Evolutionary conservation across 768 basidiomycete species (phyloP), one percentile per base, ranked within the genome.

Genomic region (Suillus lakei): DNA sequence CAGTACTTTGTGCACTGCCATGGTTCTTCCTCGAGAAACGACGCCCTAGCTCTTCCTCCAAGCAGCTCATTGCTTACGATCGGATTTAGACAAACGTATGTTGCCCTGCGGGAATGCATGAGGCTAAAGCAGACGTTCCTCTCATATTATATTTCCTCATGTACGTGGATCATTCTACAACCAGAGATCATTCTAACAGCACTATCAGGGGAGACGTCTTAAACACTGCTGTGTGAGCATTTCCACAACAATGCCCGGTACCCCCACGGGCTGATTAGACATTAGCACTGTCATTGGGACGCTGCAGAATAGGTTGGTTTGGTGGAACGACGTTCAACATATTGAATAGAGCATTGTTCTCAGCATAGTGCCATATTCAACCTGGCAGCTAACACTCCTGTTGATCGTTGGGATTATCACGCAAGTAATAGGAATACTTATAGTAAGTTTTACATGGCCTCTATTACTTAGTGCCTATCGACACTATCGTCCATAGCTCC

Each of bases 101-200:
- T 84, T 26, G 89, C 89, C 6, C 75, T 90, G 26, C 77, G 82
- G 38, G 88, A 91, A 73, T 90, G 90, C 70, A 75, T 88, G 76
- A 83, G 82, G 44, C 78, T 91, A 62, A 91, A 89, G 69, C 90
- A 92, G 68, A 91, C 89, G 0, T 91, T 91, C 71, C 71, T 71
- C 83, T 92, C 2, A 79, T 90, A 7, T 91, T 91, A 69, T 92
- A 91, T 75, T 91, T 92, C 74, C 80, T 92, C 32, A 91, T 92
- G 89, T 88, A 69, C 62, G 88, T 78, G 36, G 16, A 13, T 12
- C 16, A 5, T 6, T 50, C 9, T 26, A 15, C 9, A 26, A 30
- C 41, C 26, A 15, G 48, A 44, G 23, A 30, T 61, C 60, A 34
- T 46, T n/a, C 30, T 23, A 3, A 23, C 34, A 15, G 4, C 26